Percentiles rank a stretch among this genome's conserved stretches.
Conservation (phyloP, 352 stramenopile species). For the Pseudoperonospora humuli region DNA sequence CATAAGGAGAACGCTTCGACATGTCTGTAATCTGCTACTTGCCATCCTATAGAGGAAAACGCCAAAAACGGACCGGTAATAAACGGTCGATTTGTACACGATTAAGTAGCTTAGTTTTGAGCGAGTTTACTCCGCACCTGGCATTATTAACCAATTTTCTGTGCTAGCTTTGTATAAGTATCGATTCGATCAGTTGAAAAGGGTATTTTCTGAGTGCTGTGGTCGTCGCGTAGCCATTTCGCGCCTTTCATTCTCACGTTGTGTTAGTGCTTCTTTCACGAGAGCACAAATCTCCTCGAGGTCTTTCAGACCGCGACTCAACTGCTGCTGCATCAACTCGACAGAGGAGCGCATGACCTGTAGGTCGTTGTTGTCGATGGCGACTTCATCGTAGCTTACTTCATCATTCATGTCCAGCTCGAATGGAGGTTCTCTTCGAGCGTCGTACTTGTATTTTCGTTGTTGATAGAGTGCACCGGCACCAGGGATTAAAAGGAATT, state of each 20-base stretch:
- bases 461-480: constrained; percentile 3
- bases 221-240: not conserved
- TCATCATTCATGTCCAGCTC: constrained; percentile 4
- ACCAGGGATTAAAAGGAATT: constrained; percentile 4
- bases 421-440: constrained; percentile 1
- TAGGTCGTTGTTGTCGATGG: constrained; percentile 13
- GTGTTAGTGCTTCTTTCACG: constrained; percentile 10
- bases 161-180: constrained; percentile 8
- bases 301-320: constrained; percentile 18
- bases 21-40: no score
- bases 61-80: no score
- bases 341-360: constrained; percentile 22
- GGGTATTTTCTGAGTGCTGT: no score
- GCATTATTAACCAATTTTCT: not conserved
- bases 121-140: constrained; percentile 7
- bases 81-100: constrained; percentile 7
- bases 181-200: no score
- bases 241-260: constrained; percentile 2
- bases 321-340: constrained; percentile 21
- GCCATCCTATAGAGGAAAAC: no score
- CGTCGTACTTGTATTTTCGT: constrained; percentile 1
- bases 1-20: no score
- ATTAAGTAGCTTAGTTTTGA: not conserved
- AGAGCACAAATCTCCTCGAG: constrained; percentile 22
- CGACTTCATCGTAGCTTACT: constrained; percentile 6